Conservation (phyloP, 495 filamentous ascomycete genomes). For the Collariella sp. region DNA sequence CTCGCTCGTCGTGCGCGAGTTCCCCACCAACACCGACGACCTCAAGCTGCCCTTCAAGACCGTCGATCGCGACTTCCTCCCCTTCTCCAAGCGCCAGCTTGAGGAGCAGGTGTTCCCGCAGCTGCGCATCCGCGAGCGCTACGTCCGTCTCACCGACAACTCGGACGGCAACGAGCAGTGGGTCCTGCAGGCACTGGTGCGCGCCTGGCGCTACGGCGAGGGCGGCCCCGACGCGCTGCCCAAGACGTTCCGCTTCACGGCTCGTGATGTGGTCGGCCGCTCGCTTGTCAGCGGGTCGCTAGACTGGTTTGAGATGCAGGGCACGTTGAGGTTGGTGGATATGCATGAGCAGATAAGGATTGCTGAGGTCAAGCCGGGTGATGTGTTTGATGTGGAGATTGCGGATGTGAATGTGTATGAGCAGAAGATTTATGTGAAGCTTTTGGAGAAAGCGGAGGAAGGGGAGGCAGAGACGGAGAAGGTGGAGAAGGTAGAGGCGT, state of each 20-base stretch:
- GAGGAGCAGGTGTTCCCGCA: slow-evolving; percentile 43
- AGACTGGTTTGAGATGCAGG: slow-evolving; percentile 35
- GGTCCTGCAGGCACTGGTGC: slow-evolving; percentile 61
- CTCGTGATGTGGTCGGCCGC: slow-evolving; percentile 22
- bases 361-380: slow-evolving; percentile 36
- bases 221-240: slow-evolving; percentile 40
- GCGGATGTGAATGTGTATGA: slow-evolving; percentile 46
- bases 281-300: slow-evolving; percentile 23
- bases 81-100: slow-evolving; percentile 52
- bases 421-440: slow-evolving; percentile 44
- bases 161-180: slow-evolving; percentile 40
- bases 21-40: not conserved
- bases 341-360: slow-evolving; percentile 25
- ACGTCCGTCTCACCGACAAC: slow-evolving; percentile 25
- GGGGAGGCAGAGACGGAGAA: slow-evolving; percentile 1
- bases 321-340: slow-evolving; percentile 23
- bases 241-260: slow-evolving; percentile 48
- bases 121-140: slow-evolving; percentile 43
- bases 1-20: slow-evolving; percentile 36
- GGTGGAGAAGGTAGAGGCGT: not conserved
- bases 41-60: too few relatives aligned
- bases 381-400: slow-evolving; percentile 53
- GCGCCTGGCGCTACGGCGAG: slow-evolving; percentile 66
- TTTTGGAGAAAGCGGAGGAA: slow-evolving; percentile 24
- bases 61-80: slow-evolving; percentile 38